A percentile compares a stretch with the other conserved stretches of the same genome.
Conservation (phyloP, 2,329 filamentous ascomycete genomes). For the Aureobasidium sp. region DNA sequence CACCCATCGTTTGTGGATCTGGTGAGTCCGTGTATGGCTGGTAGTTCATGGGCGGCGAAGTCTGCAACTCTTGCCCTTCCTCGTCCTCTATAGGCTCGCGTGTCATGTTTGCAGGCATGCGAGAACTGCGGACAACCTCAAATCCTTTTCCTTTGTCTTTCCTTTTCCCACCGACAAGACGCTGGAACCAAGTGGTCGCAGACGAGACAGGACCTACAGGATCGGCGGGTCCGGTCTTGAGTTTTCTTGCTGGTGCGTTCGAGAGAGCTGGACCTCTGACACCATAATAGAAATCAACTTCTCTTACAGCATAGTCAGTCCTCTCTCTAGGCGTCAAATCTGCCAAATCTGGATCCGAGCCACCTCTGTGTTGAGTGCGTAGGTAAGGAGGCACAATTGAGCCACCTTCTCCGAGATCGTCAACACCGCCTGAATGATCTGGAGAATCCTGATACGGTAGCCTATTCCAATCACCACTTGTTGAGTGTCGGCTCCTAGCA, state of each 20-base stretch:
- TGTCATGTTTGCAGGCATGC: constrained; percentile 70
- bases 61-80: constrained; percentile 25
- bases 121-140: constrained; percentile 84
- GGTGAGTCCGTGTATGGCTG: constrained; percentile 25
- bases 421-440: constrained; percentile 25
- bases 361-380: constrained; percentile 35
- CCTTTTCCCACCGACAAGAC: constrained; percentile 69
- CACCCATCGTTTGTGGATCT: constrained; percentile 5
- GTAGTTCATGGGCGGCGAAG: constrained; percentile 23
- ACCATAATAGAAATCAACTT: constrained; percentile 95
- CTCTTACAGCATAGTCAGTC: constrained; percentile 84
- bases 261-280: constrained; percentile 81
- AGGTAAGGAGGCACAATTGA: constrained; percentile 48
- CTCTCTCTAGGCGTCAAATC: constrained; percentile 42
- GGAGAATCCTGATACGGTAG: constrained; percentile 37
- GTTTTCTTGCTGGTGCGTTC: constrained; percentile 61
- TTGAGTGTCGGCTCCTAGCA: constrained; percentile 30
- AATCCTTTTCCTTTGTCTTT: constrained; percentile 97
- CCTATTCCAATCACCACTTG: constrained; percentile 39
- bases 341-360: constrained; percentile 46
- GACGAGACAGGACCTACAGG: constrained; percentile 85
- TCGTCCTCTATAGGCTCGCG: constrained; percentile 46
- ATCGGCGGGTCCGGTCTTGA: constrained; percentile 91
- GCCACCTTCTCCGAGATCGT: constrained; percentile 28
- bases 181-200: constrained; percentile 81